Evolutionary conservation across 345 rosid genomes (phyloP).

Genomic region (Reutealis trisperma): DNA sequence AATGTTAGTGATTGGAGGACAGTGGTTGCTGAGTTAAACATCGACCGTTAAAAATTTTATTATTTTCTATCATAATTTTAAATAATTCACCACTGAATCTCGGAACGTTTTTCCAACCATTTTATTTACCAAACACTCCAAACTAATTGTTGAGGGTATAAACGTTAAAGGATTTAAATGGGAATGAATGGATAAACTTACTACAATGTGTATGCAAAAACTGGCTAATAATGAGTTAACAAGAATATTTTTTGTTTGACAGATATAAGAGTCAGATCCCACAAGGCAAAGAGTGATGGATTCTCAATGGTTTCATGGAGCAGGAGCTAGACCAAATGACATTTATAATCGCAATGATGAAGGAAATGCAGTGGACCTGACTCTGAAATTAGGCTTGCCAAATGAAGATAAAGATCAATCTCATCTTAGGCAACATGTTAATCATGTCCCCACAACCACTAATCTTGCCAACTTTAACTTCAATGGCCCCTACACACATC

Average conservation of each 20-base stretch:
- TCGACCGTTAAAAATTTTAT: no score
- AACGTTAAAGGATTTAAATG: no score
- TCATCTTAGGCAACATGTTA: not conserved
- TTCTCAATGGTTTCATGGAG: not conserved
- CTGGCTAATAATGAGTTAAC: not conserved
- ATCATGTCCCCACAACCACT: not conserved
- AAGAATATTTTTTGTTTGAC: not conserved
- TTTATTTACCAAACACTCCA: no score
- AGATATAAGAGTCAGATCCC: not conserved
- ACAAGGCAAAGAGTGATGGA: not conserved
- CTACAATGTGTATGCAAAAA: no score
- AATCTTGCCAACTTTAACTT: conserved; percentile 6
- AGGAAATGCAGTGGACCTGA: not conserved
- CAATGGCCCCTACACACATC: not conserved
- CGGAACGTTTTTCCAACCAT: no score
- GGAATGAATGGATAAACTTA: no score
- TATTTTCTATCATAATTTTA: no score
- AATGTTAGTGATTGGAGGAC: no score
- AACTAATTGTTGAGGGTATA: no score
- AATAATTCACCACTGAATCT: no score
- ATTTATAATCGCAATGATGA: not conserved
- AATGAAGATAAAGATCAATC: not conserved
- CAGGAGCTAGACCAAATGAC: not conserved
- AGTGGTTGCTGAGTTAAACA: no score
- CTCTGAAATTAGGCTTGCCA: conserved; percentile 13